These are phyloP conservation scores for Ascochyta lentis DNA, from an alignment of 2,329 filamentous ascomycete genomes.

Conservation along the genomic window DNA sequence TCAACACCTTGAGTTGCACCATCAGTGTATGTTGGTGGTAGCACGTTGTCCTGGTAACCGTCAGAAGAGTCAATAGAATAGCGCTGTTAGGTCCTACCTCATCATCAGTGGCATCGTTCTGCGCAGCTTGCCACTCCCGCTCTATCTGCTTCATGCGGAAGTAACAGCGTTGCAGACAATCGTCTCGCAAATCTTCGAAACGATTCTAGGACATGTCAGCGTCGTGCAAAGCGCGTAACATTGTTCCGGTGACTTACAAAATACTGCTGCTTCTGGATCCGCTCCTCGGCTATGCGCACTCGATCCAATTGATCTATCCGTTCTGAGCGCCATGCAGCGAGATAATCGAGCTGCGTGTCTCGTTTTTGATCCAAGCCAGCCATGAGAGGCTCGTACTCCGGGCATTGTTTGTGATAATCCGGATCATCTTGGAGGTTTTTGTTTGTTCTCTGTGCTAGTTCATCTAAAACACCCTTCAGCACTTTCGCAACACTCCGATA, in stretches of 20 bases:
- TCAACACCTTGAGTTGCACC: constrained; percentile 32
- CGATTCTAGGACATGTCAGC: constrained; percentile 32
- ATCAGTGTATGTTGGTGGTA: constrained; percentile 42
- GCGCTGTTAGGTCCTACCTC: constrained; percentile 36
- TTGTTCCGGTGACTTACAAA: constrained; percentile 33
- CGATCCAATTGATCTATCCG: constrained; percentile 48
- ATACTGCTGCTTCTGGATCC: constrained; percentile 46
- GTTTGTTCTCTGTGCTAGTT: constrained; percentile 67
- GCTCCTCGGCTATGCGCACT: constrained; percentile 42
- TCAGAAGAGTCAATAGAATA: constrained; percentile 2
- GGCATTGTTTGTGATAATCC: constrained; percentile 59
- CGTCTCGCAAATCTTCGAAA: constrained; percentile 41
- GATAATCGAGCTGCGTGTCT: constrained; percentile 47
- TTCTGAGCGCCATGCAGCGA: constrained; percentile 48
- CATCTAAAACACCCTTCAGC: constrained; percentile 69
- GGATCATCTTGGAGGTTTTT: constrained; percentile 64
- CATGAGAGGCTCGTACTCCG: constrained; percentile 61
- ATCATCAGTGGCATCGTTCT: constrained; percentile 51
- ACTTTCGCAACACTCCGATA: constrained; percentile 69
- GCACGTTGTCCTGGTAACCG: constrained; percentile 37
- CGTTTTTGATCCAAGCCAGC: constrained; percentile 59
- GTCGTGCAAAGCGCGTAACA: not conserved
- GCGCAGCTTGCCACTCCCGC: constrained; percentile 42
- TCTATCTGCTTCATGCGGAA: constrained; percentile 49
- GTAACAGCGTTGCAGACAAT: constrained; percentile 47